These are phyloP conservation scores for Ambrosia trifida DNA, from an alignment of 129 eudicot genomes.

Conservation along the genomic window DNA sequence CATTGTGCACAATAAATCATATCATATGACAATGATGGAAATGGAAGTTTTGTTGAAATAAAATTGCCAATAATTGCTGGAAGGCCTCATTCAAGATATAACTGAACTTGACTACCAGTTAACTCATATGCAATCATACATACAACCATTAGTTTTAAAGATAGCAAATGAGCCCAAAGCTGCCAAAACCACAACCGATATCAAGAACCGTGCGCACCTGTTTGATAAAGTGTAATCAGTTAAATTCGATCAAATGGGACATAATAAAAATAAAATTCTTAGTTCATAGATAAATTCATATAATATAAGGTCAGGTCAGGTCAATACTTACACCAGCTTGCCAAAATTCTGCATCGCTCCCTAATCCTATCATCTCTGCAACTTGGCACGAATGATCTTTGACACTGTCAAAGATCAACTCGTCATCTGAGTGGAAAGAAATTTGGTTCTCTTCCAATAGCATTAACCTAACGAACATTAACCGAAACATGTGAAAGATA, in stretches of 20 bases:
- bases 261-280: no score
- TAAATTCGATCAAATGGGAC: neutral
- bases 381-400: conserved; percentile 87
- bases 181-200: conserved; percentile 98
- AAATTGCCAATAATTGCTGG: conserved; percentile 89
- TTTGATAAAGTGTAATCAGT: conserved; percentile 13
- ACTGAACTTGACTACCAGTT: conserved; percentile 93
- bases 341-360: conserved; percentile 66
- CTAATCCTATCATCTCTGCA: conserved; percentile 93
- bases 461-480: conserved; percentile 64
- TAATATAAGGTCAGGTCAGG: neutral
- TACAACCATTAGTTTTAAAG: conserved; percentile 74
- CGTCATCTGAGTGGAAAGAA: conserved; percentile 90
- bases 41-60: conserved; percentile 78
- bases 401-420: conserved; percentile 75
- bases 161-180: conserved; percentile 90
- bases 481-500: neutral
- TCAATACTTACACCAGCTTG: conserved; percentile 82
- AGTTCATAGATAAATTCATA: no score
- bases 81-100: conserved; percentile 97
- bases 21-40: conserved; percentile 85
- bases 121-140: conserved; percentile 89
- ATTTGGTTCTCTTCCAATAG: conserved; percentile 94
- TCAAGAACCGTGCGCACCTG: conserved; percentile 85
- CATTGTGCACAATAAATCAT: conserved; percentile 99